phyloP scores from a whole-genome alignment of 2,329 filamentous ascomycete genomes.

The Coniochaeta sp. region DNA sequence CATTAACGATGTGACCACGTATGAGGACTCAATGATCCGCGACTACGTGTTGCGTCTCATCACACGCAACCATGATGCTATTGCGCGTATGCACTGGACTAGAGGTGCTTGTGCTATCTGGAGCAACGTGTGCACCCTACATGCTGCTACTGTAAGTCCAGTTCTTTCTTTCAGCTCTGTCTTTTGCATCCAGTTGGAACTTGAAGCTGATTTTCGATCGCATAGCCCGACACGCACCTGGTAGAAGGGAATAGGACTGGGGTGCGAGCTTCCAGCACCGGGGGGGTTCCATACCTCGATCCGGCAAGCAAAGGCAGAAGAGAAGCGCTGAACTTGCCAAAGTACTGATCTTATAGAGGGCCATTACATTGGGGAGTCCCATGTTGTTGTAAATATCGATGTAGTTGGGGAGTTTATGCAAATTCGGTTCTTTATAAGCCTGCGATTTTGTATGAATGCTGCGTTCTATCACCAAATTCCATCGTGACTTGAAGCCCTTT shows the following conservation, averaged over 20 bases:
- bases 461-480: too few species aligned
- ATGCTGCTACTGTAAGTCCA: constrained; percentile 22
- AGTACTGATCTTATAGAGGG: not conserved
- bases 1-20: constrained; percentile 26
- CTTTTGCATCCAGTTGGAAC: not conserved
- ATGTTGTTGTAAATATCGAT: not conserved
- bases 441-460: too few species aligned
- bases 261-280: constrained; percentile 28
- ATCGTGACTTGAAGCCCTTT: too few species aligned
- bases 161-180: not conserved
- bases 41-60: constrained; percentile 27
- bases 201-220: not conserved
- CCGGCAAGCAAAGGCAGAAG: constrained; percentile 21
- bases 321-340: constrained; percentile 14
- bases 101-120: constrained; percentile 30
- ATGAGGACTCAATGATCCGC: constrained; percentile 27
- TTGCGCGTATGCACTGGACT: constrained; percentile 31
- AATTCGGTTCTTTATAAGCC: not conserved
- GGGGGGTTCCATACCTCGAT: constrained; percentile 29
- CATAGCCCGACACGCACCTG: constrained; percentile 23
- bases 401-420: too few species aligned
- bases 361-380: not conserved
- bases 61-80: constrained; percentile 30
- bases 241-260: constrained; percentile 21
- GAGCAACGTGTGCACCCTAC: constrained; percentile 25